Base-by-base conservation (phyloP, 2,329 filamentous ascomycete genomes). In the Aspergillus sp. region DNA sequence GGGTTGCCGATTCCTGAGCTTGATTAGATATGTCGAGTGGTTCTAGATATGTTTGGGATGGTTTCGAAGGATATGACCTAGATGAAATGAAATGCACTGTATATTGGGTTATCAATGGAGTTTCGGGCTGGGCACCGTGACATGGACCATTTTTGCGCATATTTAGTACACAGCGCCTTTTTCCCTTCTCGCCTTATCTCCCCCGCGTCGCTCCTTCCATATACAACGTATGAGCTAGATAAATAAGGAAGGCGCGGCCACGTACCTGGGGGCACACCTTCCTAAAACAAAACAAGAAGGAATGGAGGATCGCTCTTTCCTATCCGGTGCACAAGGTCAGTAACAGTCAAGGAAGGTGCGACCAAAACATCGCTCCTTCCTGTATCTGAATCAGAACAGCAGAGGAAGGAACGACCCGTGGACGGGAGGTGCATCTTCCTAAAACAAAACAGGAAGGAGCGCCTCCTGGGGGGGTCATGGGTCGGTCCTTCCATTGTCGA, bases 1-100 rank as follows among this genome's bases (percentile, higher is more conserved):
- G 91, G 92, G 60, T 75, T 94, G 69, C 91, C 91, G 1, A 87
- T 94, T 41, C 91, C 91, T 4, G 90, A 93, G 68, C 77, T 87
- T 46, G 84, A 87, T 72, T 87, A 52, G 48, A 28, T 25, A 15
- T 25, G 25, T 3, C 15, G 17, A 17, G 59, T 69, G 46, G 55
- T 64, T 31, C 56, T 56, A 59, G 52, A 57, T 54, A 41, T 5
- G 34, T 3, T 41, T 41, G 11, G 9, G 9, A 15, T 38, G 9
- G 5, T 41, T 13, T 41, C 19, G 2, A 19, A 15, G 4, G 9
- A 5, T 4, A 15, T 41, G 34, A 41, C 13, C 11, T 41, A 4
- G 9, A 41, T 41, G 15, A 41, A 41, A 41, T 15, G 34, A 13
- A 41, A 15, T 41, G 31, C 2, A 41, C 11, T 41, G 34, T 41